phyloP scores from a whole-genome alignment of 2,329 filamentous ascomycete species.

The Nemania serpens region DNA sequence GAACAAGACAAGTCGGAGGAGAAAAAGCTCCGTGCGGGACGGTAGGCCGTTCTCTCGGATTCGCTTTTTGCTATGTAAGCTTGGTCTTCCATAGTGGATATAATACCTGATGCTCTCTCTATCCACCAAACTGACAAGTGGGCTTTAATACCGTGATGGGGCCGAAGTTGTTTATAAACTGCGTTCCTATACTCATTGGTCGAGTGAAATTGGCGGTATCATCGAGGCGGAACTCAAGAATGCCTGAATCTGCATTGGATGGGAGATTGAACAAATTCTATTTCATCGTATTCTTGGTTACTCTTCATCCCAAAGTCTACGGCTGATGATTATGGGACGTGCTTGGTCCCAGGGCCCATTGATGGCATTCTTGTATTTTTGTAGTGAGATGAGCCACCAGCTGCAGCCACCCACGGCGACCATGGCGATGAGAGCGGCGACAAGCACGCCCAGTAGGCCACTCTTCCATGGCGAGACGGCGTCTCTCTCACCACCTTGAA shows the following conservation, averaged over 20 bases:
- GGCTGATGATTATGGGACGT: slow-evolving; percentile 79
- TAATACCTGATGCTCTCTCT: no score
- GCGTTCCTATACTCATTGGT: no score
- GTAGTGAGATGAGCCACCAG: slow-evolving; percentile 96
- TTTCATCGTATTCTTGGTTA: slow-evolving; percentile 24
- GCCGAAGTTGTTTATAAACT: no score
- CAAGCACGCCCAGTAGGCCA: slow-evolving; percentile 71
- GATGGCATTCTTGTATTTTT: slow-evolving; percentile 99
- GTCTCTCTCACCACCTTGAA: slow-evolving; percentile 52
- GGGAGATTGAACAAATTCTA: neutral
- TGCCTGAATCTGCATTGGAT: neutral
- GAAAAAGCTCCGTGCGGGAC: neutral
- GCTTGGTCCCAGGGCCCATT: slow-evolving; percentile 98
- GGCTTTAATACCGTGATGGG: no score
- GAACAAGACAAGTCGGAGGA: neutral
- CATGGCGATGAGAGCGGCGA: slow-evolving; percentile 75
- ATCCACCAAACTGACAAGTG: no score
- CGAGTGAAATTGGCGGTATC: no score
- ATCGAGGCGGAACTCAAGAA: no score
- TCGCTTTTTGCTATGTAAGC: no score
- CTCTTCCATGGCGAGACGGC: slow-evolving; percentile 57
- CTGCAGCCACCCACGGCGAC: slow-evolving; percentile 90
- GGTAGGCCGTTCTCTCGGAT: no score
- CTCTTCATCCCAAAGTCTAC: slow-evolving; percentile 59
- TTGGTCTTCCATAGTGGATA: no score